Evolutionary conservation across 805 yeast genomes (phyloP).

Genomic region (Sugiyamaella floridensis): DNA sequence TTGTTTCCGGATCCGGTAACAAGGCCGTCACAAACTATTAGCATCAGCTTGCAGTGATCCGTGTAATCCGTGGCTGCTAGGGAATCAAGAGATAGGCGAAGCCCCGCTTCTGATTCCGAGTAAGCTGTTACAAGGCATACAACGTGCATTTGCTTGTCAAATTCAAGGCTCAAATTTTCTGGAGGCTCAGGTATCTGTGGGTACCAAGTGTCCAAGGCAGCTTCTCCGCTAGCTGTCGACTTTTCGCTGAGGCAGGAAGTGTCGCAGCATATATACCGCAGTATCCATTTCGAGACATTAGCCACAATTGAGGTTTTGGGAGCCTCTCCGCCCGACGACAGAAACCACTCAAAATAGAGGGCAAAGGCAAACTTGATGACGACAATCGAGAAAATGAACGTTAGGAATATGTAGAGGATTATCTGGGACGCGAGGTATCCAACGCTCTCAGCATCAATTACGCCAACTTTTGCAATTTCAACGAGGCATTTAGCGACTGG

Average conservation of each 20-base stretch:
- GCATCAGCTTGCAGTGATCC: constrained; percentile 66
- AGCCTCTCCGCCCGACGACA: constrained; percentile 34
- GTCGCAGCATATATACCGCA: not conserved
- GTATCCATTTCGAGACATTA: not conserved
- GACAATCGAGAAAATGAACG: constrained; percentile 66
- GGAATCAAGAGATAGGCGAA: constrained; percentile 72
- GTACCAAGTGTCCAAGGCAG: not conserved
- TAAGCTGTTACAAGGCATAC: constrained; percentile 71
- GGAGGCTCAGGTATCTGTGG: not conserved
- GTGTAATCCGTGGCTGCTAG: constrained; percentile 76
- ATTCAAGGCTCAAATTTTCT: not conserved
- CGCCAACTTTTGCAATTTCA: constrained; percentile 63
- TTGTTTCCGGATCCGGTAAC: constrained; percentile 64
- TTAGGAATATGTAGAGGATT: constrained; percentile 66
- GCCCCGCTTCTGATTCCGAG: constrained; percentile 71
- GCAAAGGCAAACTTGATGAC: constrained; percentile 66
- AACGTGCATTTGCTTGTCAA: constrained; percentile 20
- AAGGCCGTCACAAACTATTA: constrained; percentile 81
- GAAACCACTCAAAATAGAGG: constrained; percentile 70
- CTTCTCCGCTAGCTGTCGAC: too few relatives aligned
- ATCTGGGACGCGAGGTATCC: constrained; percentile 91
- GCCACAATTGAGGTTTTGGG: not conserved
- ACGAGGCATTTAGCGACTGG: constrained; percentile 65
- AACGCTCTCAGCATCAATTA: constrained; percentile 77
- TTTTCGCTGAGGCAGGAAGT: not conserved